Evolutionary conservation across 2,329 filamentous ascomycete species (phyloP), one percentile per base, ranked within the genome.

Genomic region (Alternaria hordeiaustralica): DNA sequence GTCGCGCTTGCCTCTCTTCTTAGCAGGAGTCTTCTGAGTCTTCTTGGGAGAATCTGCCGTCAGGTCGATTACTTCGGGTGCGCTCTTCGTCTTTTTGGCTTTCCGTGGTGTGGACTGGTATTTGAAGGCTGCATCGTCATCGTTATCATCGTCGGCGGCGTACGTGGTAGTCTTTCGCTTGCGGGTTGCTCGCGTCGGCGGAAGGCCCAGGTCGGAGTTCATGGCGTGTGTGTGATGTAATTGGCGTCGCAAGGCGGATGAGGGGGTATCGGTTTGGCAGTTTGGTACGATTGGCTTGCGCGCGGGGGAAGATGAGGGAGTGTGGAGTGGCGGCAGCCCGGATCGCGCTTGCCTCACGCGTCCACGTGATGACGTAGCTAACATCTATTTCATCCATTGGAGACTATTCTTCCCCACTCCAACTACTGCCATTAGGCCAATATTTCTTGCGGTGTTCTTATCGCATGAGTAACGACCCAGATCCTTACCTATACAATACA

Each of bases 101-200:
- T 55, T 68, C 44, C 65, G 67, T 2, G 64, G 61, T 10, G 58
- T 55, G 9, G 54, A 55, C 12, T 60, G 63, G 13, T 49, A 43
- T 2, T 49, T 41, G 41, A 47, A 43, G 28, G 25, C 25, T 41
- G 47, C 44, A 13, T 65, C 58, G 28, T 67, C 63, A 26, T 68
- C 55, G n/a, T 64, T 25, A 8, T 66, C 62, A 21, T 66, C 62
- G 41, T 68, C 58, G 13, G 50, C 58, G 13, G 50, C 21, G 51
- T 68, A 70, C 13, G 18, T 47, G 11, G 56, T 36, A 23, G 62
- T 60, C 43, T 73, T 76, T 36, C 74, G 72, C 65, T 76, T 76
- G 62, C 71, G 69, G 28, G 58, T 63, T 15, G 60, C 51, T 30
- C 60, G 55, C 11, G 53, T 43, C 23, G 30, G 44, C 20, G 49